Evolutionary conservation across 2,329 filamentous ascomycete genomes (phyloP), one percentile per base, ranked within the genome.

Genomic region (Chalaropsis ovoidea): DNA sequence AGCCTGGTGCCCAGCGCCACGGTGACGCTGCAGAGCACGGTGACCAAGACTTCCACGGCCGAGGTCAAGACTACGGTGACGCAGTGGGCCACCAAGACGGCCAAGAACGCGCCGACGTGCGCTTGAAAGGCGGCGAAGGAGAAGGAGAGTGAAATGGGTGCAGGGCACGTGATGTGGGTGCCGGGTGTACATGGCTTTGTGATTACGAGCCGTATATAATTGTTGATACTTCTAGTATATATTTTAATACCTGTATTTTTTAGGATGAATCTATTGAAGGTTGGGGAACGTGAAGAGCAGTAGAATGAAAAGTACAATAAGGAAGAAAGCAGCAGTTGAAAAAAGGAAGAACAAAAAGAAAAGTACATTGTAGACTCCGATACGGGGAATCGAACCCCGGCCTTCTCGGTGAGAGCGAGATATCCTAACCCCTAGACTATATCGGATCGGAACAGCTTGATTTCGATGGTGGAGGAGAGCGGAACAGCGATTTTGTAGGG

Each of bases 351-450:
- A 39, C 11, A 60, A 31, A 60, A 42, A 60, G 17, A 31, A 41
- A 60, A 56, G 31, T 31, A 31, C 2, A 31, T 31, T 6, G 19
- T 22, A 52, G 13, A 22, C 66, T 70, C 69, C 68, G 68, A 66
- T 68, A 68, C 69, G 63, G 69, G 68, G 69, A 70, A 69, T 70
- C 67, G 69, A 70, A 70, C 69, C 69, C 69, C 63, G 68, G 68
- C 67, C 69, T 68, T 62, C 67, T 66, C 69, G 68, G 69, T 68
- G 47, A 64, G 47, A 58, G 62, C 62, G 47, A 64, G 45, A 58
- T 65, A 61, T 27, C 63, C 43, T 61, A 42, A 43, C 54, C 63
- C 54, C 63, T 65, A 65, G 56, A 65, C 56, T 42, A 61, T 65
- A 65, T 65, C 63, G 63, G 63, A 65, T 31, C 3, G 6, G 31